Percentiles rank a stretch among this genome's conserved stretches.
Evolutionary conservation across 352 stramenopile genomes (phyloP).

Genomic region (Thalassiosira allenii): DNA sequence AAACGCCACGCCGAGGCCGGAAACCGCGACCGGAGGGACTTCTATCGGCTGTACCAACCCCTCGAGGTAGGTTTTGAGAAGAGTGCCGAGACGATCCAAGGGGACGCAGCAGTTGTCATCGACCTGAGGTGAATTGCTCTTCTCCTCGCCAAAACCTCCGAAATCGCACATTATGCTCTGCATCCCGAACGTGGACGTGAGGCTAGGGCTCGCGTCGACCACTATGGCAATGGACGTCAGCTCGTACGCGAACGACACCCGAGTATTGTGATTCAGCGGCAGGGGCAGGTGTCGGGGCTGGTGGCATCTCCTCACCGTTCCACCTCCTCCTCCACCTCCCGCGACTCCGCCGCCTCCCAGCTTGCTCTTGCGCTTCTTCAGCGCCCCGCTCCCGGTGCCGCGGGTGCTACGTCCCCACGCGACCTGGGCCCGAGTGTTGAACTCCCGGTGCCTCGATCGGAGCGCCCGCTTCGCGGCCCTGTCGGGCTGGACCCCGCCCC

Average conservation of each 20-base stretch:
- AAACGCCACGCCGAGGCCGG: constrained; percentile 53
- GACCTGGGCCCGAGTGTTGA: constrained; percentile 67
- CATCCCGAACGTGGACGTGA: constrained; percentile 68
- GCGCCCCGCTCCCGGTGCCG: constrained; percentile 12
- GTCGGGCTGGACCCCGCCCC: constrained; percentile 25
- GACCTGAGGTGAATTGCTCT: constrained; percentile 2
- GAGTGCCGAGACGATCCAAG: constrained; percentile 72
- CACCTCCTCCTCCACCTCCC: constrained; percentile 11
- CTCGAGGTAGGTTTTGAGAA: constrained; percentile 74
- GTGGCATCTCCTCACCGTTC: constrained; percentile 56
- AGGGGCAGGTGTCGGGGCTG: constrained; percentile 75
- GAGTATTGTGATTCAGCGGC: constrained; percentile 68
- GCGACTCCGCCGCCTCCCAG: neutral
- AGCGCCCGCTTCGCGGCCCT: constrained; percentile 60
- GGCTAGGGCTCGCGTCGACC: constrained; percentile 79
- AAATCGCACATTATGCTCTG: constrained; percentile 15
- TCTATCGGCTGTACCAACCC: constrained; percentile 75
- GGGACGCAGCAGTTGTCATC: constrained; percentile 54
- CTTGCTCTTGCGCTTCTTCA: constrained; percentile 18
- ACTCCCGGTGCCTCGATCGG: constrained; percentile 64
- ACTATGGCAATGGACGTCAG: constrained; percentile 81
- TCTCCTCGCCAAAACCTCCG: constrained; percentile 50
- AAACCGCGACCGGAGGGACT: constrained; percentile 60
- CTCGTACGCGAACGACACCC: constrained; percentile 83
- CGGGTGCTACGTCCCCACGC: constrained; percentile 49